These are phyloP conservation scores for Luffa acutangula DNA, from an alignment of 306 rosid genomes.

Conservation along the genomic window DNA sequence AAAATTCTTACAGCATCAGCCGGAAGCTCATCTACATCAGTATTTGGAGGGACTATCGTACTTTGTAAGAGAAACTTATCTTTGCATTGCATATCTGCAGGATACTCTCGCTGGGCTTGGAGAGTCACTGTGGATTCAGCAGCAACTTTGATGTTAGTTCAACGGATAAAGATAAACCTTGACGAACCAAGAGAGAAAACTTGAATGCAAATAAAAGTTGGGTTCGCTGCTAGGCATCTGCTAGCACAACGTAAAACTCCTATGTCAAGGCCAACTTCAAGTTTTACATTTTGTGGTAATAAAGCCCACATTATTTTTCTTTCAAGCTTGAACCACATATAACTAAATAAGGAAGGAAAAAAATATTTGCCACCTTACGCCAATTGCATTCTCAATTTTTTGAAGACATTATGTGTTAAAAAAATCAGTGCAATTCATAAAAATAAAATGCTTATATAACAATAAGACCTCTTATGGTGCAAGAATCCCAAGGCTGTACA, in stretches of 20 bases:
- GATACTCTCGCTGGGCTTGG: conserved; percentile 84
- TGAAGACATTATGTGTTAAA: background rate
- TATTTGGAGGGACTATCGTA: conserved; percentile 52
- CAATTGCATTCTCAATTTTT: background rate
- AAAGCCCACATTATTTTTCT: background rate
- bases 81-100: conserved; percentile 75
- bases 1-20: conserved; percentile 53
- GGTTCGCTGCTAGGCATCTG: background rate
- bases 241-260: background rate
- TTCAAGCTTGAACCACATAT: background rate
- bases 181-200: background rate
- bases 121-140: conserved; percentile 68
- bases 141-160: conserved; percentile 10
- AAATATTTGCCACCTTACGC: background rate
- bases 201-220: background rate
- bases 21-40: conserved; percentile 73
- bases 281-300: background rate
- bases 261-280: background rate
- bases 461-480: conserved; percentile 67
- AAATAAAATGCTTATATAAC: background rate
- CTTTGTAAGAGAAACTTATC: conserved; percentile 96
- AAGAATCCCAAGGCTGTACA: conserved; percentile 74
- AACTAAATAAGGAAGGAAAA: background rate
- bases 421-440: background rate
- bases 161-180: background rate